phyloP scores from a whole-genome alignment of 192 early-diverging fungal species.

The Backusella macrospora region DNA sequence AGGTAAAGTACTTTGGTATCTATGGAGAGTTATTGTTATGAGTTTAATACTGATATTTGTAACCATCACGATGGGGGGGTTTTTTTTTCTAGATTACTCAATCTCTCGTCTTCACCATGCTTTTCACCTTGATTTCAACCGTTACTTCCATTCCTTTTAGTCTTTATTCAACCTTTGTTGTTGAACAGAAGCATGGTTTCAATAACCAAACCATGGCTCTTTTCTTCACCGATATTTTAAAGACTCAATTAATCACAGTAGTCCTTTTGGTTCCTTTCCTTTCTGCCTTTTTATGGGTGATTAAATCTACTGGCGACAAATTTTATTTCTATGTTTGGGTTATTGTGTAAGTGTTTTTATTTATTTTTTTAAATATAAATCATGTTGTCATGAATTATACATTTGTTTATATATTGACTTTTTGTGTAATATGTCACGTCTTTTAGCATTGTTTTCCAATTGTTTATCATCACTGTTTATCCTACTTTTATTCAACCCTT shows the following conservation, averaged over 20 bases:
- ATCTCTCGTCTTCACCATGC: conserved; percentile 76
- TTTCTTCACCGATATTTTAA: conserved; percentile 81
- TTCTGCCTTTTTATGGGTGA: conserved; percentile 80
- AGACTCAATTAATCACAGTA: conserved; percentile 65
- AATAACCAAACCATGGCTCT: conserved; percentile 89
- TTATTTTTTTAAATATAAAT: background rate
- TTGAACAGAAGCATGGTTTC: conserved; percentile 93
- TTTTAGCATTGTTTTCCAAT: conserved; percentile 64
- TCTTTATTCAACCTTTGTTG: conserved; percentile 91
- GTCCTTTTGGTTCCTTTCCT: conserved; percentile 81
- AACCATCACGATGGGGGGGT: too few species aligned
- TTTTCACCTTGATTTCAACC: conserved; percentile 60
- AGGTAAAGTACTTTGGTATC: conserved; percentile 50
- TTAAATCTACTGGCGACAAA: conserved; percentile 75
- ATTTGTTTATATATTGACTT: background rate
- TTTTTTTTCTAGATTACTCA: conserved; percentile 67
- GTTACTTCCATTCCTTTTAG: conserved; percentile 77
- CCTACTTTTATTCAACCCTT: conserved; percentile 97
- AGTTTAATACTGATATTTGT: too few species aligned
- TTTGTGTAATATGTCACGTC: background rate
- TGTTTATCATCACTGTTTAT: conserved; percentile 79
- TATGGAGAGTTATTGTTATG: too few species aligned
- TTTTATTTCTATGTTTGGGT: conserved; percentile 95
- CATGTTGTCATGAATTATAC: background rate
- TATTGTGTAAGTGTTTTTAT: conserved; percentile 65